Base-by-base conservation (phyloP, 768 basidiomycete genomes). In the Leucosporidium yakuticum region DNA sequence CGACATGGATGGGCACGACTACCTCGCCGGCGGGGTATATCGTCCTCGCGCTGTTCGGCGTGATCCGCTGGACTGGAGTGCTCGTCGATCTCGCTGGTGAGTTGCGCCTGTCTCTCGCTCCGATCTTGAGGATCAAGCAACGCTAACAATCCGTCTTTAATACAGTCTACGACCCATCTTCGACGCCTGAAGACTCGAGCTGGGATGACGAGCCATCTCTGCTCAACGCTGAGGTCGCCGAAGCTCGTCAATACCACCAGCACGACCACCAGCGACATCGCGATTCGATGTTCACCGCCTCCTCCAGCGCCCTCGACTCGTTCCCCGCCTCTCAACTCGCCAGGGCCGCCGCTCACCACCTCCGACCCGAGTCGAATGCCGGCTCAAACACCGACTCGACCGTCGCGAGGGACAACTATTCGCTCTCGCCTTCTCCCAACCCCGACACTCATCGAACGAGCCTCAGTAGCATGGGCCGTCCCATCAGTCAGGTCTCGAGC, bases 1-100 rank as follows among this genome's bases (percentile, higher is more conserved):
- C 69, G 4, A 61, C 44, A 4, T 11, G 67, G 25, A 49, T 67
- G 50, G 69, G 69, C 20, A 53, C 66, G 2, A 59, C 66, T 1
- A 47, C 39, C 15, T 48, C 61, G 2, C 31, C 59, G 1, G 29
- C 34, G 0, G 60, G 54, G 1, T 36, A 60, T 23, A 6, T 64
- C 23, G 62, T 32, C 6, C 2, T 61, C 2, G 9, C 54, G 17
- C 0, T 57, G 25, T 1, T 67, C 36, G 27, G 23, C 15, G 9
- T 25, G 0, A 0, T 64, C 2, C 60, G 69, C 11, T 70, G 69
- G 69, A 27, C 39, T 1, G 53, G 63, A 19, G 9, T 23, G 5
- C 23, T 64, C 20, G 14, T 56, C 62, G 49, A 56, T 15, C 3
- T 47, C 2, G 20, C 53, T 17, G 6, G 68, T 64, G 17, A 47